Evolutionary conservation across 164 flowering plant genomes (phyloP).

Genomic region (Dillenia suffruticosa): DNA sequence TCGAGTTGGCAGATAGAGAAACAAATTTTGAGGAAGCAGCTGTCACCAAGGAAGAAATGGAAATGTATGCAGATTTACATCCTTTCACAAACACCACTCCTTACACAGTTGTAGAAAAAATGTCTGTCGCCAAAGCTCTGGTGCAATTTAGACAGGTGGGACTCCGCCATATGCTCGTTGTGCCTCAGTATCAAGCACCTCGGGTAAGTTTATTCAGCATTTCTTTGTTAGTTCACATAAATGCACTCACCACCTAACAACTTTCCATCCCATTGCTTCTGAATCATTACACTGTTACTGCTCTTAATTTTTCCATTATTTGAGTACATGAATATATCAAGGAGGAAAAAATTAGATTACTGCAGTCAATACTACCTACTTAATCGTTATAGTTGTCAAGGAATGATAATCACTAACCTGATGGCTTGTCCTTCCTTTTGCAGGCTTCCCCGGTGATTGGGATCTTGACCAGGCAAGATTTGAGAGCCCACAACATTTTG

Average conservation of each 20-base stretch:
- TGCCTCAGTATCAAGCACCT: slow-evolving; percentile 72
- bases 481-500: slow-evolving; percentile 72
- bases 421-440: slow-evolving; percentile 16
- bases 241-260: slow-evolving; percentile 2
- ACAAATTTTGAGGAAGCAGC: slow-evolving; percentile 51
- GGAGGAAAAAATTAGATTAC: too few relatives aligned
- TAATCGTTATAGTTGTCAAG: neutral
- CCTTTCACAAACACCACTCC: slow-evolving; percentile 89
- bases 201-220: slow-evolving; percentile 51
- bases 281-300: neutral
- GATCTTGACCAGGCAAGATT: slow-evolving; percentile 88
- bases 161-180: slow-evolving; percentile 77
- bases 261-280: neutral
- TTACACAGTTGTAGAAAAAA: slow-evolving; percentile 74
- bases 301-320: neutral
- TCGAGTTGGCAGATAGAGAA: slow-evolving; percentile 73
- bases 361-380: neutral
- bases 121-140: slow-evolving; percentile 90
- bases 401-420: slow-evolving; percentile 11
- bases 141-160: slow-evolving; percentile 80
- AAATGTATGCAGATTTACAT: slow-evolving; percentile 87
- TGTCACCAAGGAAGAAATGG: slow-evolving; percentile 69
- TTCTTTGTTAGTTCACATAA: slow-evolving; percentile 1
- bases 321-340: neutral
- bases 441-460: slow-evolving; percentile 81